Percentiles rank a stretch among this genome's conserved stretches.
phyloP scores from a whole-genome alignment of 257 asterid genomes.

The Solanum chiquidenum region DNA sequence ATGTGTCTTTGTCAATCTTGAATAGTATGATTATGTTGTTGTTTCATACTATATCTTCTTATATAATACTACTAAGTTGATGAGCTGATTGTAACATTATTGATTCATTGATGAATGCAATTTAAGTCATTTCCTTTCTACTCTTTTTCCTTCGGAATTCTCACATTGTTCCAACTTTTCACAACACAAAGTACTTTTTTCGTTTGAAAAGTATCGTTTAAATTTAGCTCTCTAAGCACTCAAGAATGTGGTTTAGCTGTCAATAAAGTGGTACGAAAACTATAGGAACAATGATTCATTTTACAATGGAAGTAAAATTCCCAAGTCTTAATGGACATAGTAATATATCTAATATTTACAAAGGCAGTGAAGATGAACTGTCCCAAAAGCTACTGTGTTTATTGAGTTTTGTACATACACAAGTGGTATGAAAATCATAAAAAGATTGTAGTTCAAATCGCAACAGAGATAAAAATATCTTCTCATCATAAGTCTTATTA shows the following conservation, averaged over 20 bases:
- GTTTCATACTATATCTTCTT: not conserved
- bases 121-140: not conserved
- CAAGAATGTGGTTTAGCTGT: not conserved
- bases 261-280: not conserved
- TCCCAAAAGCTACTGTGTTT: not conserved
- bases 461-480: not conserved
- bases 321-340: too few species aligned
- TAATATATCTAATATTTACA: not conserved
- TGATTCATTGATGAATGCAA: not conserved
- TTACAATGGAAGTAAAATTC: not conserved
- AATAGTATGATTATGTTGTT: not conserved
- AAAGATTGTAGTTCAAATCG: not conserved
- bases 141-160: not conserved
- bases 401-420: not conserved
- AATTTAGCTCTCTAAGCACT: not conserved
- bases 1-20: not conserved
- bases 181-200: not conserved
- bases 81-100: not conserved
- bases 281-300: not conserved
- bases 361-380: not conserved
- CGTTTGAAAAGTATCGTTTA: not conserved
- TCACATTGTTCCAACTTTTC: not conserved
- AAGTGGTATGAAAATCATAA: not conserved
- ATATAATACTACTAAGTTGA: not conserved
- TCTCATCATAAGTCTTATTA: not conserved